Evolutionary conservation across 2,329 filamentous ascomycete genomes (phyloP), one percentile per base, ranked within the genome.

Genomic region (Aspergillus nomiae): DNA sequence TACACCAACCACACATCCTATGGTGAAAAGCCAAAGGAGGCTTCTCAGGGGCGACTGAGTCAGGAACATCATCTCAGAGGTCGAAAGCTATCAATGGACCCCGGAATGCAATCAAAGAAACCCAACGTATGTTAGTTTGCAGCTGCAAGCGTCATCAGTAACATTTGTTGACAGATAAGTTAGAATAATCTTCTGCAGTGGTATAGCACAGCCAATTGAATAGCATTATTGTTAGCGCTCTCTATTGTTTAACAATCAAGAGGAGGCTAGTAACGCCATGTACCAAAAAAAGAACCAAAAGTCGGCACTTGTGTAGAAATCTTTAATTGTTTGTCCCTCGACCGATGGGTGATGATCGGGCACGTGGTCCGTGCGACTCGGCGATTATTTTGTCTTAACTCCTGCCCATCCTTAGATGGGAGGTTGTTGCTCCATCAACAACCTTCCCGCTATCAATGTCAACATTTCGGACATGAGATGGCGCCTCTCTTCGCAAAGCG

Each of bases 401-500:
- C 69, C 66, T 64, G 67, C 70, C 10, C 59, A 19, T 41, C 45
- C 19, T 30, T 30, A 30, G 46, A 51, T 54, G 14, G 19, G 10
- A 21, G 24, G 16, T 5, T 12, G 51, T 55, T 55, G 51, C 54
- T 32, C 34, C 46, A 46, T 34, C 59, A 58, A 43, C 19, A 55
- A 43, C 21, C 41, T 36, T 57, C 62, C 61, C 55, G 61, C 61
- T 59, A 65, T 66, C 65, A 48, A 63, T 63, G 62, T 63, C 63
- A 30, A 61, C 46, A 59, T 63, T 64, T n/a, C 24, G 30, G 30
- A 55, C 32, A 55, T 70, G 73, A 69, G 54, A 82, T 82, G 80
- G 77, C 76, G 51, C 67, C 75, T 61, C 68, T 80, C 58, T 80
- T 82, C 59, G 71, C 74, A 51, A 80, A 77, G 71, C 77, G 79